Base-by-base conservation (phyloP, 2,329 filamentous ascomycete species). In the Pyrenochaeta sp. region DNA sequence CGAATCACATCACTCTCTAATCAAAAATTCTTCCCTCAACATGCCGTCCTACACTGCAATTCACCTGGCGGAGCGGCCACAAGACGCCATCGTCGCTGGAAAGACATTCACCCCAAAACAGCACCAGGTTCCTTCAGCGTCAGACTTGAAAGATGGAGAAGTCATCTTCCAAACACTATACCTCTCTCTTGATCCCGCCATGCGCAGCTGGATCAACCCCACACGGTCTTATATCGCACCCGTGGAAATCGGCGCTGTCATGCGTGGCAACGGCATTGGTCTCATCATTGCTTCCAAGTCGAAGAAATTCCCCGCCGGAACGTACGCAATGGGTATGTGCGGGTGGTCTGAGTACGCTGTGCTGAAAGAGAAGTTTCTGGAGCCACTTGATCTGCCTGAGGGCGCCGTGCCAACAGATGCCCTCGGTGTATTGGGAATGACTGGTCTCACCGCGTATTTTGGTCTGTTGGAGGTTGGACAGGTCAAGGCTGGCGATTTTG, bases 401-500 rank as follows among this genome's bases (percentile, higher is more conserved):
- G 79, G 79, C 14, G 79, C 79, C n/a, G 75, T 75, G 12, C 75
- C 78, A 17, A 87, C 86, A 12, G 87, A 91, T 69, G 81, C 85
- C 11, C 52, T 77, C 5, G 66, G 73, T 45, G 72, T 74, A 2
- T 44, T 85, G 31, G 90, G 90, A 11, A 77, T 86, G 73, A 91
- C 89, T 0, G 88, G 88, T 2, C 64, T 92, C 57, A 93, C 90
- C 0, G 90, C 90, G 1, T 93, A 91, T 77, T 90, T 90, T 59
- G 90, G 90, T 17, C 85, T 93, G 70, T 74, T 85, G 27, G 83
- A 89, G 49, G 84, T 93, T 40, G 90, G 85, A 2, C 78, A 88
- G 49, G 85, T 89, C 35, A 86, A 88, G 72, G 74, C 83, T 0
- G 89, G 89, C 4, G 89, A 93, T 60, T 87, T 89, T 3, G 90